Percentiles rank a stretch among this genome's conserved stretches.
Evolutionary conservation across 73 alveolate species (phyloP).

Genomic region (Paramecium sexaurelia): DNA sequence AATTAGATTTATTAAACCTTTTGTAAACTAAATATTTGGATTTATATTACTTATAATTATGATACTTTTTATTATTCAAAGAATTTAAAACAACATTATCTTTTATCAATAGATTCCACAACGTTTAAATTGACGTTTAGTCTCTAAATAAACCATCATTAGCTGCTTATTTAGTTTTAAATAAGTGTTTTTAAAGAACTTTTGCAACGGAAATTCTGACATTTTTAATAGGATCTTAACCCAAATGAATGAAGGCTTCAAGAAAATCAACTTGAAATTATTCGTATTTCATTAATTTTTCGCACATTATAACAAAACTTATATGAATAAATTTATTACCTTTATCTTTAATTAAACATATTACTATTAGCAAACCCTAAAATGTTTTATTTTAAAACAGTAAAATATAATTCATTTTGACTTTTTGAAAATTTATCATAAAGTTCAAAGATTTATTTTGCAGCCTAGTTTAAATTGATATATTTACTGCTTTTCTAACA

Average conservation of each 20-base stretch:
- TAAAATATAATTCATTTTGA: constrained; percentile 18
- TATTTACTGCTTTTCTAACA: constrained; percentile 58
- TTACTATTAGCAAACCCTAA: constrained; percentile 46
- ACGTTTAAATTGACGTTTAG: background rate
- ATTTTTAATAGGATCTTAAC: constrained; percentile 32
- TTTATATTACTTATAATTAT: background rate
- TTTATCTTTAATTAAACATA: constrained; percentile 58
- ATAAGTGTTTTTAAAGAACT: constrained; percentile 14
- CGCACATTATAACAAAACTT: constrained; percentile 34
- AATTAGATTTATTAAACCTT: background rate
- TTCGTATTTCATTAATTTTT: background rate
- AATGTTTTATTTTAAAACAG: background rate
- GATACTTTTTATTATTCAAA: background rate
- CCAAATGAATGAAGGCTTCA: background rate
- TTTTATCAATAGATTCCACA: constrained; percentile 2
- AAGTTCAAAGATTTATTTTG: constrained; percentile 21
- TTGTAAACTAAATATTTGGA: background rate
- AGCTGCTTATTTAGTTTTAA: background rate
- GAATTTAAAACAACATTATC: background rate
- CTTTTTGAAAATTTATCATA: constrained; percentile 32
- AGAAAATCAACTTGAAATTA: background rate
- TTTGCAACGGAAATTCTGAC: constrained; percentile 28
- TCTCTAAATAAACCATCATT: background rate
- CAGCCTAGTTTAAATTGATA: background rate
- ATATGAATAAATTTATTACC: background rate